phyloP scores from a whole-genome alignment of 352 stramenopile genomes.

The Stramenopiles sp. region DNA sequence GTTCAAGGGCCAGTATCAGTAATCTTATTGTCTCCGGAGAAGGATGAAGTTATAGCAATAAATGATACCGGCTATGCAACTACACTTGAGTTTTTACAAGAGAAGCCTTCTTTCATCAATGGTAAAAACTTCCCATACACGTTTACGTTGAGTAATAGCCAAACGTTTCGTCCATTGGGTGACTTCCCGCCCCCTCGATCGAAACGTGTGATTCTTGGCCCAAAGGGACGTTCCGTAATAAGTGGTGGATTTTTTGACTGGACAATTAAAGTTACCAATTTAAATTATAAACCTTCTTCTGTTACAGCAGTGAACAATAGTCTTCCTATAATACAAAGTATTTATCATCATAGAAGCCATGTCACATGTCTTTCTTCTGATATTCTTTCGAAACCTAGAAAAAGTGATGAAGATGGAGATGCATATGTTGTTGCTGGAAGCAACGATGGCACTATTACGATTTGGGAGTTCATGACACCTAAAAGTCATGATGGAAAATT shows the following conservation, averaged over 20 bases:
- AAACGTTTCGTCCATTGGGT: not conserved
- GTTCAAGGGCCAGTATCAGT: not conserved
- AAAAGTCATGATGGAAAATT: not conserved
- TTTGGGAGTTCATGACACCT: not conserved
- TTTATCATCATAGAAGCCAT: not conserved
- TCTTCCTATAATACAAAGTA: not conserved
- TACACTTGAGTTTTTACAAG: not conserved
- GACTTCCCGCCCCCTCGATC: not conserved
- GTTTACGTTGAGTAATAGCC: not conserved
- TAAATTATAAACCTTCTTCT: not conserved
- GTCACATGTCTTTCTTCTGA: not conserved
- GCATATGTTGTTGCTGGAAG: not conserved
- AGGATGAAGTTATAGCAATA: not conserved
- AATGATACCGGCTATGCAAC: not conserved
- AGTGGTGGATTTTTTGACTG: not conserved
- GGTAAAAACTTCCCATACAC: not conserved
- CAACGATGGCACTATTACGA: not conserved
- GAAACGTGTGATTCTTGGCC: not conserved
- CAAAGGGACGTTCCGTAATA: not conserved
- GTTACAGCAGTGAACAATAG: not conserved
- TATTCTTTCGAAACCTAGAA: not conserved
- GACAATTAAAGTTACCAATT: not conserved
- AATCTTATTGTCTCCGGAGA: not conserved
- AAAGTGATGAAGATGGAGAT: not conserved
- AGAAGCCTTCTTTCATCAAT: not conserved